Percentiles rank a stretch among this genome's conserved stretches.
Conservation (phyloP, 2,329 filamentous ascomycete genomes). For the Proliferodiscus dingleyae region DNA sequence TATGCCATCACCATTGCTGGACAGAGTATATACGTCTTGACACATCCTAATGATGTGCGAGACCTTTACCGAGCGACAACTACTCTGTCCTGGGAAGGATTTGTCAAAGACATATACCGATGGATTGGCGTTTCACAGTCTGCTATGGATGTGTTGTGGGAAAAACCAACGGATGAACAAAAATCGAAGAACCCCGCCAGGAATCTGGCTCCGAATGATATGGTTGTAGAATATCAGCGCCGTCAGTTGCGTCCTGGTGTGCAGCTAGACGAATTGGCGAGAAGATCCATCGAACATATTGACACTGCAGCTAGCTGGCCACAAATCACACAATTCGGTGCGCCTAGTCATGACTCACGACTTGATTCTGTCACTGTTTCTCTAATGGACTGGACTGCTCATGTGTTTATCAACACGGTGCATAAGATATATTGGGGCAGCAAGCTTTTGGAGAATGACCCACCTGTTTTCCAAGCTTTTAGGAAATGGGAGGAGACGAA, state of each 20-base stretch:
- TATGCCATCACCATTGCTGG: slow-evolving; percentile 4
- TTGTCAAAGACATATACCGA: slow-evolving; percentile 3
- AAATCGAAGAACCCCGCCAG: background rate
- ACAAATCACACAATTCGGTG: background rate
- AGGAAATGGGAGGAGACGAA: background rate
- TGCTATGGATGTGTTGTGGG: background rate
- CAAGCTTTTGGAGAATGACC: background rate
- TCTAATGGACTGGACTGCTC: background rate
- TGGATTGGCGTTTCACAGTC: background rate
- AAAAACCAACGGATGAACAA: background rate
- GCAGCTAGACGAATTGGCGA: background rate
- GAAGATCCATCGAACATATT: background rate
- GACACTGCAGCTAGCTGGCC: background rate
- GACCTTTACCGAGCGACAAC: slow-evolving; percentile 1
- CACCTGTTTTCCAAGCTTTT: background rate
- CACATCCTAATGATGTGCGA: background rate
- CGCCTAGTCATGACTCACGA: background rate
- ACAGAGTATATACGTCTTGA: slow-evolving; percentile 4
- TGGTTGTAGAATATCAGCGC: background rate
- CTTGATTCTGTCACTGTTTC: background rate
- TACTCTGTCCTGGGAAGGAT: slow-evolving; percentile 3
- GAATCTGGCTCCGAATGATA: background rate
- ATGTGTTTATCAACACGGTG: background rate
- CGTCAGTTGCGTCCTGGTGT: background rate
- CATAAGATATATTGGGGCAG: background rate